Evolutionary conservation across 1,284 basidiomycete genomes (phyloP).

Genomic region (Austroboletus sp.): DNA sequence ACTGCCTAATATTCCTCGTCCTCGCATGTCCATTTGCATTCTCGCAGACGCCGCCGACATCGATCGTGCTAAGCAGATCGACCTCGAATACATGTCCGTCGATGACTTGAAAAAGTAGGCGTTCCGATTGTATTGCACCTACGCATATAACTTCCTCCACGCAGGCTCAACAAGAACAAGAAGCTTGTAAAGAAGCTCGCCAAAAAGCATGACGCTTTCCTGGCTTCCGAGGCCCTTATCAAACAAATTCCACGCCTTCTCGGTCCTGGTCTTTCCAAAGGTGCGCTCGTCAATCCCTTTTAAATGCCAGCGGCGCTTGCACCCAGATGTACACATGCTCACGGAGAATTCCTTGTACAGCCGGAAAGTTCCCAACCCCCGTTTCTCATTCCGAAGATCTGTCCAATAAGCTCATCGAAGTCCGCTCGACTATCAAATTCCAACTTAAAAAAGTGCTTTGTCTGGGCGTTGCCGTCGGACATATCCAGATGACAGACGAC

Average conservation of each 20-base stretch:
- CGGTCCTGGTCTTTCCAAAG: conserved; percentile 98
- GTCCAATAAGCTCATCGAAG: conserved; percentile 86
- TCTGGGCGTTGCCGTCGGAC: conserved; percentile 96
- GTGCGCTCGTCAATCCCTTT: conserved; percentile 34
- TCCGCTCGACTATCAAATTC: conserved; percentile 98
- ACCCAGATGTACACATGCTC: conserved; percentile 1
- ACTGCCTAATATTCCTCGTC: conserved; percentile 93
- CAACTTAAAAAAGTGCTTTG: conserved; percentile 99
- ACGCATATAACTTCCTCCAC: not conserved
- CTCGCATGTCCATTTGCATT: conserved; percentile 99
- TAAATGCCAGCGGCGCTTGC: not conserved
- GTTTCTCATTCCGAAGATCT: conserved; percentile 93
- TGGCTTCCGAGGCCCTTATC: conserved; percentile 96
- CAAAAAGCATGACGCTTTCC: conserved; percentile 99
- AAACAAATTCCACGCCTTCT: conserved; percentile 99
- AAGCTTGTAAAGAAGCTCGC: conserved; percentile 99
- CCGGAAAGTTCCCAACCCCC: conserved; percentile 98
- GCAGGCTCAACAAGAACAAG: conserved; percentile 98
- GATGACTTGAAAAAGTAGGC: conserved; percentile 95
- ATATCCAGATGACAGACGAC: conserved; percentile 96
- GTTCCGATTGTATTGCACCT: not conserved
- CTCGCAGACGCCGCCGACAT: conserved; percentile 98
- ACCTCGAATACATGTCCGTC: conserved; percentile 98
- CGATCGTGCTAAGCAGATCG: conserved; percentile 96
- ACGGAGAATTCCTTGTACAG: conserved; percentile 36